These are phyloP conservation scores for Scheffersomyces lignicola DNA, from an alignment of 1,139 yeast species.

Conservation along the genomic window DNA sequence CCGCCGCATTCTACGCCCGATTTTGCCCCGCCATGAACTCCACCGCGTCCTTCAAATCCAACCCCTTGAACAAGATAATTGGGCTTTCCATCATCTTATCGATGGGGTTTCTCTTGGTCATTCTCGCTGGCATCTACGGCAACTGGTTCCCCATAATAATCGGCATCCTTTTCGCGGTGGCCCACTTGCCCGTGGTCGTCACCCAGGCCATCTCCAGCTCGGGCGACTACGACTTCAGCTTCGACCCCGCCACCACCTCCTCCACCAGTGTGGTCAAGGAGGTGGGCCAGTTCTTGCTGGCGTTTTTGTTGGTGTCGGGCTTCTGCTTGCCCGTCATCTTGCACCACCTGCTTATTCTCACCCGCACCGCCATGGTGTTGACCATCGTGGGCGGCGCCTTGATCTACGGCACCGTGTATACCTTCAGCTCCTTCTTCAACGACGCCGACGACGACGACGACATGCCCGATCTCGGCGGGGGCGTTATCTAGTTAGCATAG, in stretches of 20 bases:
- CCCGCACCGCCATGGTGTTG: constrained; percentile 58
- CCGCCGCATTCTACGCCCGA: no score
- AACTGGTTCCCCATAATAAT: constrained; percentile 77
- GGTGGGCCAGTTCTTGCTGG: constrained; percentile 67
- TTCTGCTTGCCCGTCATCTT: constrained; percentile 65
- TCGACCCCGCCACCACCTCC: constrained; percentile 37
- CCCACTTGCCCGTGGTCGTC: constrained; percentile 66
- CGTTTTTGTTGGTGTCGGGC: constrained; percentile 66
- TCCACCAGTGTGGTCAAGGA: constrained; percentile 44
- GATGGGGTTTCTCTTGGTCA: constrained; percentile 72
- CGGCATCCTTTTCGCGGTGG: constrained; percentile 53
- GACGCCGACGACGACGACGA: constrained; percentile 50
- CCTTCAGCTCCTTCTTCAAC: constrained; percentile 72
- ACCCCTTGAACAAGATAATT: constrained; percentile 73
- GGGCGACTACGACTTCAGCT: constrained; percentile 47
- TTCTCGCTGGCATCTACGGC: constrained; percentile 73
- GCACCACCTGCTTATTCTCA: constrained; percentile 62
- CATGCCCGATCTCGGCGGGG: constrained; percentile 28
- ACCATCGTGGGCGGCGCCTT: constrained; percentile 69
- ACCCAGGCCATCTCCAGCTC: constrained; percentile 32
- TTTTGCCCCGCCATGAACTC: constrained; percentile 31
- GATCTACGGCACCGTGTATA: constrained; percentile 71
- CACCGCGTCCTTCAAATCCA: constrained; percentile 26
- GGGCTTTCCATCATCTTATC: constrained; percentile 73
- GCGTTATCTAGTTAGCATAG: constrained; percentile 22